Evolutionary conservation across 1,284 basidiomycete species (phyloP), one percentile per base, ranked within the genome.

Genomic region (Trametes pubescens): DNA sequence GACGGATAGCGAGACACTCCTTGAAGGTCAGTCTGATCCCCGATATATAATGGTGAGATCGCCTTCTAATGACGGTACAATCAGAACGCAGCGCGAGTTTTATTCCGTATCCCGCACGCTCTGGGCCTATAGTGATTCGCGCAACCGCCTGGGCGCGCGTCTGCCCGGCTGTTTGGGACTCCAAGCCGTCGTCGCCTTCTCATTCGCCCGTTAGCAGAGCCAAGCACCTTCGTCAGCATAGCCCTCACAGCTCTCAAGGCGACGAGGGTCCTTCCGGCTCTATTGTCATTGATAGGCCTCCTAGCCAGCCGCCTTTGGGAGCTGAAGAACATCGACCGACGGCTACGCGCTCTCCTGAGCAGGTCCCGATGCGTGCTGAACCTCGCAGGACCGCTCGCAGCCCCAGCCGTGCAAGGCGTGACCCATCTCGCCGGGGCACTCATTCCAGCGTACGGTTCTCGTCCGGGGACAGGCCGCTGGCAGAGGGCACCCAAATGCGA

Each of bases 1-100:
- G 37, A 51, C 57, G 9, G 57, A 59, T 35, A 51, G 35, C 29
- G 57, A 59, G 1, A 59, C 57, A 5, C 49, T 59, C n/a, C 57
- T 59, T 11, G 57, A 59, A 44, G 57, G 57, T 59, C 16, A 26
- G 49, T 43, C 32, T 13, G 4, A 22, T 48, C 4, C 8, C 22
- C 9, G 29, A 8, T 32, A 26, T 48, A 3, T 13, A 13, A n/a
- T 40, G 22, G 13, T 24, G 24, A 32, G 48, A 32, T 18, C 2
- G 16, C 14, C 7, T 14, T n/a, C 56, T 13, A 16, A 37, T 14
- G 56, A 59, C 18, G 40, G 18, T 43, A n/a, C n/a, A n/a, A n/a
- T 4, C 18, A 43, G 40, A 43, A 3, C 40, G 18, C 14, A 16
- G 18, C 16, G 16, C 14, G 40, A 43, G 40, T 7, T n/a, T 16